These are phyloP conservation scores for Microdochium bolleyi DNA, from an alignment of 2,329 filamentous ascomycete species.

Conservation along the genomic window DNA sequence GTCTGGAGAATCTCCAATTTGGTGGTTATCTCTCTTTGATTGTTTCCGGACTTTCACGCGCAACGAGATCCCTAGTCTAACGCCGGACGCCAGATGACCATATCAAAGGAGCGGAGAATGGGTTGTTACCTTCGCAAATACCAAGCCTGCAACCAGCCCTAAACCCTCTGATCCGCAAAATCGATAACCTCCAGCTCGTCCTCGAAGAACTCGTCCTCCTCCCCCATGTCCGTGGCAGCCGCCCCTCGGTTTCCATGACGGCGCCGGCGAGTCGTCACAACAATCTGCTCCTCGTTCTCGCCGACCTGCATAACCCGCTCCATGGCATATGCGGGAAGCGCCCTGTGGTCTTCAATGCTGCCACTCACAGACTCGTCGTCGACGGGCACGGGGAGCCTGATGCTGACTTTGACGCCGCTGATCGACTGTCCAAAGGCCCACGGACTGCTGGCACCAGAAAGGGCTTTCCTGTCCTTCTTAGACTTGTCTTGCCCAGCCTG, in stretches of 20 bases:
- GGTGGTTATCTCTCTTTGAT: no score
- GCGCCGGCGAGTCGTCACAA: constrained; percentile 71
- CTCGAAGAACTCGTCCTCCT: constrained; percentile 79
- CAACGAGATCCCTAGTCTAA: no score
- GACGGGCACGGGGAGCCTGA: constrained; percentile 34
- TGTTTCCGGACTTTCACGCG: no score
- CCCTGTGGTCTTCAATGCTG: constrained; percentile 46
- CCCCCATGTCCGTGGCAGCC: constrained; percentile 28
- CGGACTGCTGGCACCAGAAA: constrained; percentile 8
- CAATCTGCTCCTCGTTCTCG: constrained; percentile 64
- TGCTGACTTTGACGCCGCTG: constrained; percentile 39
- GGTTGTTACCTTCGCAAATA: no score
- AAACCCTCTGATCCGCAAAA: constrained; percentile 68
- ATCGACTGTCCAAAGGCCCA: constrained; percentile 58
- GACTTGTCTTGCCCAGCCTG: constrained; percentile 17
- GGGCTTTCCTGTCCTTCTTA: constrained; percentile 28
- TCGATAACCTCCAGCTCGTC: constrained; percentile 89
- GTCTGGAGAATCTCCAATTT: no score
- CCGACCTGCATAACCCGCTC: constrained; percentile 53
- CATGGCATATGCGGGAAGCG: constrained; percentile 55
- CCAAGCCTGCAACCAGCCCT: no score
- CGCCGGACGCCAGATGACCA: no score
- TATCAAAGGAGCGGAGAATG: no score
- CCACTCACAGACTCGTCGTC: constrained; percentile 43
- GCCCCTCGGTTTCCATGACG: constrained; percentile 48